Base-by-base conservation (phyloP, 1,284 basidiomycete species). In the Ceratobasidium sp. region DNA sequence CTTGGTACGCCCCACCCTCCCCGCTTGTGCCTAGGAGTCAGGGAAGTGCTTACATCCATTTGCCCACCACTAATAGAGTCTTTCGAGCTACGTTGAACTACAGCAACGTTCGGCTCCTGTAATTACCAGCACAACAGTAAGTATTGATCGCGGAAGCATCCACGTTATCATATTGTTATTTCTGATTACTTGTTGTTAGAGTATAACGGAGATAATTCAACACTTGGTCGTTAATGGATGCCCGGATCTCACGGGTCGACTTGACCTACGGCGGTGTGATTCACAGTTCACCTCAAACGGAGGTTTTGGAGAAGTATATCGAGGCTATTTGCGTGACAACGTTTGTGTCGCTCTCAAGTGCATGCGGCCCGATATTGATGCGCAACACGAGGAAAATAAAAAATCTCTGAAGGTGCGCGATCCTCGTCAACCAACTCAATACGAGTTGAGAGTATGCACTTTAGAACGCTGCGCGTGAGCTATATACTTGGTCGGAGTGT, bases 401-500 rank as follows among this genome's bases (percentile, higher is more conserved):
- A 63, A 22, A 17, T 41, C 44, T 3, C n/a, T 63, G 19, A 63
- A 63, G 60, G 60, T 63, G 9, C 9, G 60, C n/a, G 14, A 11
- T 14, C n/a, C 27, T 9, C 6, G 4, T 50, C 7, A 14, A 15
- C 45, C 2, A 47, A 3, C 19, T 44, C 14, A 22, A 24, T 17
- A 22, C 5, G 11, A 45, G 2, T 47, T 4, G 31, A 29, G n/a
- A 29, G 4, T 9, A 9, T 29, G 14, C 15, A 11, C 22, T n/a
- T 8, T 45, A 72, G 69, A 44, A 31, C 36, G 57, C 69, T 11
- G 69, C 69, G 2, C 69, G 36, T 11, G 69, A 73, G 48, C 48
- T 73, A 11, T 53, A 73, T 45, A 22, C 59, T 14, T 73, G 69
- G 69, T 62, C 69, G 6, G 15, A 24, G 24, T 53, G 56, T 17